Evolutionary conservation across 225 moss, liverwort and hornwort genomes (phyloP), one percentile per base, ranked within the genome.

Genomic region (Bryum argenteum): DNA sequence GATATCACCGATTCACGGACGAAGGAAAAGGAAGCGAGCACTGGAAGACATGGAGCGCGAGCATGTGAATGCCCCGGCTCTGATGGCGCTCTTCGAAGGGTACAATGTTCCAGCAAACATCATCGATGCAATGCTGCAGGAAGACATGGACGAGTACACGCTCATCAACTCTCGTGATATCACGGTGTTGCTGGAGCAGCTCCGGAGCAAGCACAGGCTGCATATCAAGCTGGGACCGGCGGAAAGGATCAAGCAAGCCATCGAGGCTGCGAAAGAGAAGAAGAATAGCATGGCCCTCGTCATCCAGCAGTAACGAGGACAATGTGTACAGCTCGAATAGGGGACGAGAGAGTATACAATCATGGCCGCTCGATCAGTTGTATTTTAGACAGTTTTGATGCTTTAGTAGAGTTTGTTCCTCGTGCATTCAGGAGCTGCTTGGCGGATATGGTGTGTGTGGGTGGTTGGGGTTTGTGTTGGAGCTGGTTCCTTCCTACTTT

Each of bases 211-310:
- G 78, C 86, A 86, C 61, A 68, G 86, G 61, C 77, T 86, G 63
- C 86, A 86, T 40, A 83, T 86, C 57, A 86, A 86, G 75, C 62
- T 83, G 53, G 86, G 86, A n/a, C 86, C 86, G 1, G 86, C 86
- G 13, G 86, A 87, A 64, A 71, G 86, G 61, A 87, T 87, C 70
- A 87, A 87, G 62, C 86, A 87, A 70, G 86, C 86, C 42, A 63
- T 87, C 2, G 86, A 83, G 66, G 83, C 71, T 69, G 83, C 78
- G 5, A 87, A 44, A 53, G 86, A 87, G 75, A 87, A 87, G 70
- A 87, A 83, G 74, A 82, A 75, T 24, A 78, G 63, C 58, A 65
- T 78, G 74, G 66, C 73, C 18, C 58, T 85, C 41, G 82, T 77
- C 57, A 56, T 82, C 55, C 79, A 71, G 78, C 68, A 52, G 65